Percentiles rank a stretch among this genome's conserved stretches.
Conservation (phyloP, 2,329 filamentous ascomycete species). For the Apiospora koreana region DNA sequence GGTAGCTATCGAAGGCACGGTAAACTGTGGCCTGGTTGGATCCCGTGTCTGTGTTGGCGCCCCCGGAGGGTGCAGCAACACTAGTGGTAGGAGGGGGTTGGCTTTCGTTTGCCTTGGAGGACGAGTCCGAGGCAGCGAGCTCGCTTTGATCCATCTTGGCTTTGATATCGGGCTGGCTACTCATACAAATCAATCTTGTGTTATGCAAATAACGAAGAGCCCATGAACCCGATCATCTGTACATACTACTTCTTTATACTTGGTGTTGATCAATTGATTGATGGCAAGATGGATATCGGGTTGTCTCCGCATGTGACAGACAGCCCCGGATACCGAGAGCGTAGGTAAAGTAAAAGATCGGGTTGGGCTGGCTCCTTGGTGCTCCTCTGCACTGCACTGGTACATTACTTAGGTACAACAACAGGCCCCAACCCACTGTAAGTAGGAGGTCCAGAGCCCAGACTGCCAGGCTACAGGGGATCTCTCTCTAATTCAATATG, state of each 20-base stretch:
- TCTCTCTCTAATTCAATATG: too few relatives aligned
- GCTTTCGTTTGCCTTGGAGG: neutral
- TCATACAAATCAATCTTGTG: neutral
- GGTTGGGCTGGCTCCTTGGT: neutral
- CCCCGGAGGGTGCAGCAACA: neutral
- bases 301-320: neutral
- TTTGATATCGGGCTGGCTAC: neutral
- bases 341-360: neutral
- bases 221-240: neutral
- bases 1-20: conserved; percentile 17
- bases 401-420: too few relatives aligned
- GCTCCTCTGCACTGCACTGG: too few relatives aligned
- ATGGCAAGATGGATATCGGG: neutral
- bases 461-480: neutral
- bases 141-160: neutral
- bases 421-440: neutral
- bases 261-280: neutral
- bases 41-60: neutral
- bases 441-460: neutral
- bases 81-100: neutral
- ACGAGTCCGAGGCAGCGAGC: neutral
- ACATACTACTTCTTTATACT: neutral
- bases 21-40: neutral
- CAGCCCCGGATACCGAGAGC: neutral
- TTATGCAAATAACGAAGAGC: neutral